phyloP scores from a whole-genome alignment of 805 yeast genomes.

The Nakazawaea anatomiae region DNA sequence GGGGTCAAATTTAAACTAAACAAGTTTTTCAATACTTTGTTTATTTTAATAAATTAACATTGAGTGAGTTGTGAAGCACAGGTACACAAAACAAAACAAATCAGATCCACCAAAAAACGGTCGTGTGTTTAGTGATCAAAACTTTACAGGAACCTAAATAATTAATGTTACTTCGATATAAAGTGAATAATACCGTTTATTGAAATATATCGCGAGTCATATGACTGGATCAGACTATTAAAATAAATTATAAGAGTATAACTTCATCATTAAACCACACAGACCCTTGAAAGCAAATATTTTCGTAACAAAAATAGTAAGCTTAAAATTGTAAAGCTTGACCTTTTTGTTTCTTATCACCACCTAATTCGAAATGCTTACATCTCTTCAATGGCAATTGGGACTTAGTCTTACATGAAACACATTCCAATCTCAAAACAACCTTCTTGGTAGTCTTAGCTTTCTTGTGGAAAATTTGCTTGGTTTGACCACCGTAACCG shows the following conservation, averaged over 20 bases:
- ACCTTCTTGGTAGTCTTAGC: conserved; percentile 99
- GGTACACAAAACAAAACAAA: neutral
- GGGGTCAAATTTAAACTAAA: too few species aligned
- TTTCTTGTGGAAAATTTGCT: conserved; percentile 99
- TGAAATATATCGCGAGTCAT: neutral
- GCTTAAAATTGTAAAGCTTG: conserved; percentile 98
- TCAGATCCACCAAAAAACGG: neutral
- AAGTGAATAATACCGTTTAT: neutral
- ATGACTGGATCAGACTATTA: neutral
- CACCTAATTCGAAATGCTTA: conserved; percentile 99
- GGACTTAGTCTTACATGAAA: conserved; percentile 96
- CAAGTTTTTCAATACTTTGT: too few species aligned
- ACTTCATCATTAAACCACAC: conserved; percentile 6
- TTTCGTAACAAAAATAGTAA: conserved; percentile 4
- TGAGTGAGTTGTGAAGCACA: too few species aligned
- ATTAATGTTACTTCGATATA: neutral
- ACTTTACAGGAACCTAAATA: neutral
- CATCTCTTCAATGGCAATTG: conserved; percentile 98
- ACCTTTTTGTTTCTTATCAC: conserved; percentile 99
- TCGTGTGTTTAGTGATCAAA: neutral
- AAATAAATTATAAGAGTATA: conserved; percentile 5
- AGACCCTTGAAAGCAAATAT: conserved; percentile 6
- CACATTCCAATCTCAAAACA: conserved; percentile 98
- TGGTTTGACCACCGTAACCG: conserved; percentile 99
- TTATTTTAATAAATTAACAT: too few species aligned